phyloP scores from a whole-genome alignment of 331 rosid species.

The Acacia pycnantha region DNA sequence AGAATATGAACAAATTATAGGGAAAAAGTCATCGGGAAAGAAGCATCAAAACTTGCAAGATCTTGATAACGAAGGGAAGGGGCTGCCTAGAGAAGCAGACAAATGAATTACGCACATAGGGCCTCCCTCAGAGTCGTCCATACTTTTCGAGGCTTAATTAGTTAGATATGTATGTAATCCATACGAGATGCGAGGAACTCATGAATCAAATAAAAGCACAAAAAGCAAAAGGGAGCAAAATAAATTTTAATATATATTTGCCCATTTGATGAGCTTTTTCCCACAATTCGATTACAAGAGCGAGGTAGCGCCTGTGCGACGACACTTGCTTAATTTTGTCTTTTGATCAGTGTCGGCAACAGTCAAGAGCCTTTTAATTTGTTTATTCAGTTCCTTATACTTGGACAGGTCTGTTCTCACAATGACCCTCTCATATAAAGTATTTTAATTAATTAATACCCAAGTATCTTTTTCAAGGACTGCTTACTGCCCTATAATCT shows the following conservation, averaged over 20 bases:
- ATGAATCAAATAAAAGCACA: constrained; percentile 34
- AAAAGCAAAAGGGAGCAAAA: constrained; percentile 20
- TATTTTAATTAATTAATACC: constrained; percentile 13
- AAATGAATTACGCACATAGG: constrained; percentile 4
- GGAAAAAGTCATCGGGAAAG: neutral
- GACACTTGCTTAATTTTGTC: neutral
- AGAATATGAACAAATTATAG: neutral
- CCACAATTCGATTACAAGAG: constrained; percentile 14
- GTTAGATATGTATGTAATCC: neutral
- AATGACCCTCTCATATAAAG: constrained; percentile 17
- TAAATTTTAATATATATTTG: constrained; percentile 14
- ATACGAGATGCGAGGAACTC: neutral
- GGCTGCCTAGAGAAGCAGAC: neutral
- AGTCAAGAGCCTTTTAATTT: constrained; percentile 21
- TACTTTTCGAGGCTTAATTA: constrained; percentile 35
- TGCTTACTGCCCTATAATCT: constrained; percentile 13
- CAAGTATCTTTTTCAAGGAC: constrained; percentile 33
- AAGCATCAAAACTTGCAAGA: neutral
- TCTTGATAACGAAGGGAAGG: constrained; percentile 4
- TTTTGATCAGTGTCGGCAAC: constrained; percentile 19
- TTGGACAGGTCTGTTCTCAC: constrained; percentile 7
- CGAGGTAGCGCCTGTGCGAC: neutral
- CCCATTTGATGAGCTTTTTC: constrained; percentile 12
- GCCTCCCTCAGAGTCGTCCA: constrained; percentile 32
- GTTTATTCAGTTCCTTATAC: constrained; percentile 20